Evolutionary conservation across 345 rosid genomes (phyloP), one percentile per base, ranked within the genome.

Genomic region (Lumnitzera racemosa): DNA sequence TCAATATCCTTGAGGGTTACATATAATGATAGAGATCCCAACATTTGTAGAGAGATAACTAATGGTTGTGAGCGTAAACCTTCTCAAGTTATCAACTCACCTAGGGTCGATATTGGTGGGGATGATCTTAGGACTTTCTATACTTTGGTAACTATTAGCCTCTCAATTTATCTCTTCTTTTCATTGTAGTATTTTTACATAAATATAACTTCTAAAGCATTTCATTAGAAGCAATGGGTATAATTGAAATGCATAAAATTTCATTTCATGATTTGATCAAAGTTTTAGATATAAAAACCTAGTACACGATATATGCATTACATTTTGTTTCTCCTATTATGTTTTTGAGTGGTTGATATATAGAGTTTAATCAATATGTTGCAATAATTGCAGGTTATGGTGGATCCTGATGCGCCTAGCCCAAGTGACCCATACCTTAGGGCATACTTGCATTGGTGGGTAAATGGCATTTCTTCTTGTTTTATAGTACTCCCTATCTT

Each of bases 391-490:
- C 68, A 86, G 87, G 82, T 81, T 23, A 79, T 86, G 92, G 87
- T 83, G 36, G 92, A 86, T 62, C 89, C 92, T 31, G 89, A 86
- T 66, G 85, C 92, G 4, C 89, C 92, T 24, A 86, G 83, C 70
- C 89, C 92, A 14, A 83, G 92, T 57, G 81, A 83, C 27, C 92
- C 89, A 2, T 63, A 23, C 65, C 74, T 81, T 5, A 69, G 79
- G 53, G 92, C 83, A 63, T 86, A 86, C 64, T 65, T 83, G 78
- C 87, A 83, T 58, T 83, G 89, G 89, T 86, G 20, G 52, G 55
- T 62, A 36, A 4, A 13, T 1, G 5, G 16, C 29, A 7, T 50
- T 23, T 36, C 47, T 61, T 53, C 15, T 11, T 53, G 56, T 2
- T 9, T 24, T 31, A 20, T 1, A 23, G 20, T 20, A 12, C 55